Evolutionary conservation across 2,329 filamentous ascomycete genomes (phyloP), one percentile per base, ranked within the genome.

Genomic region (Cadophora malorum): DNA sequence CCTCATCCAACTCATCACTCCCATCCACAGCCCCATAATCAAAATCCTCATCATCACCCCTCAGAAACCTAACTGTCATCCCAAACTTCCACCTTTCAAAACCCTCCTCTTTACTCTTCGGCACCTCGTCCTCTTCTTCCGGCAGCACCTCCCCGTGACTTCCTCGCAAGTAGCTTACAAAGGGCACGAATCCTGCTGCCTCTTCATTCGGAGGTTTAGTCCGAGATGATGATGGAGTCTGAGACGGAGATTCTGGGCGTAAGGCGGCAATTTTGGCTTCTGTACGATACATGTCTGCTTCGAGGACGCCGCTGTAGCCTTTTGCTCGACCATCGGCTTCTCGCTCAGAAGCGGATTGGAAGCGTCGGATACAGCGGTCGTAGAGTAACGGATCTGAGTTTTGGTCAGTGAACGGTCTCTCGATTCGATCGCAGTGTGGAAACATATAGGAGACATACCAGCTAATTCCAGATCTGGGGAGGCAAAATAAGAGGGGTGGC

Each of bases 281-380:
- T 2, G 74, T 75, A 8, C 78, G 74, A 65, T 76, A 77, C 9
- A 79, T 67, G 70, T 78, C 77, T 63, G 78, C 78, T 74, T 79
- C 77, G 21, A 79, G 56, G 6, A 78, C 74, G 0, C 77, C 76
- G 2, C 75, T 77, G 68, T 78, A 79, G 33, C 78, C 78, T 67
- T 78, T 78, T 2, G 73, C 70, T n/a, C 72, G 70, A 3, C 77
- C 77, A 50, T 78, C 77, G 49, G 76, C 77, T 72, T 79, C 76
- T 50, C 77, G 73, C 66, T 79, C 78, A 1, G 74, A 72, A 5
- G 77, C 68, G 5, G 76, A 71, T 67, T 78, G 76, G 50, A 79
- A 79, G 35, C 74, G 73, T 25, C 77, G 69, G 33, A 79, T 72
- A 49, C 76, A 78, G 47, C 74, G 75, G 66, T 79, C 78, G 66